Evolutionary conservation across 1,284 basidiomycete genomes (phyloP), one percentile per base, ranked within the genome.

Genomic region (Tremellales sp.): DNA sequence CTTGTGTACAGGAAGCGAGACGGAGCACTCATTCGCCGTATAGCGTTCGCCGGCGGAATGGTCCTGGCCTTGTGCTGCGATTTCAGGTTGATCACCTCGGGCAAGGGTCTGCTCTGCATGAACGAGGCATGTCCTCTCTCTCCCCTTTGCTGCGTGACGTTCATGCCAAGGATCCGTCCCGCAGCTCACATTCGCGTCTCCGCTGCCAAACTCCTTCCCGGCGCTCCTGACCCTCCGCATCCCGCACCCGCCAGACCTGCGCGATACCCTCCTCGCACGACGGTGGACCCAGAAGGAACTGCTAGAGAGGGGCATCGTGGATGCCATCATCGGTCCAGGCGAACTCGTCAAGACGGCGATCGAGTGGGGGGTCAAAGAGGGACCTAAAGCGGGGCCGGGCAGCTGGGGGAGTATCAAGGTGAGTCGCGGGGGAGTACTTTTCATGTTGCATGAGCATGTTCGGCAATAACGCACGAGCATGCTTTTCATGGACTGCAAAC

Each of bases 81-180:
- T 70, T 94, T 89, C 72, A 81, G 92, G 27, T 78, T 95, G 47
- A 92, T 94, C 84, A 85, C 87, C 54, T 85, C 82, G 16, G 84
- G 78, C 58, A 82, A 80, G 63, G 85, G 86, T 9, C 92, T 87
- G 83, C 74, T 90, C 49, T 88, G 82, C 68, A 94, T 95, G 90
- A 95, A 95, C 66, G 92, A 97, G 75, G 86, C 87, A 53, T 53
- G 68, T 56, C 19, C 10, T 31, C 16, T 31, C 29, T 10, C 16
- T 31, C 12, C 60, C 51, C 26, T 37, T 21, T 26, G 4, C 42
- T 61, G 28, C 63, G 58, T 16, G 56, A 55, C 41, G 58, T n/a
- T 35, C 21, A 31, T 18, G 8, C 6, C 34, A 24, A 39, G 24
- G 9, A 6, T 38, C 31, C 12, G 19, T 4, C 41, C 28, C 16